Conservation (phyloP, 2,329 filamentous ascomycete genomes). For the Calcarisporium arbuscula region DNA sequence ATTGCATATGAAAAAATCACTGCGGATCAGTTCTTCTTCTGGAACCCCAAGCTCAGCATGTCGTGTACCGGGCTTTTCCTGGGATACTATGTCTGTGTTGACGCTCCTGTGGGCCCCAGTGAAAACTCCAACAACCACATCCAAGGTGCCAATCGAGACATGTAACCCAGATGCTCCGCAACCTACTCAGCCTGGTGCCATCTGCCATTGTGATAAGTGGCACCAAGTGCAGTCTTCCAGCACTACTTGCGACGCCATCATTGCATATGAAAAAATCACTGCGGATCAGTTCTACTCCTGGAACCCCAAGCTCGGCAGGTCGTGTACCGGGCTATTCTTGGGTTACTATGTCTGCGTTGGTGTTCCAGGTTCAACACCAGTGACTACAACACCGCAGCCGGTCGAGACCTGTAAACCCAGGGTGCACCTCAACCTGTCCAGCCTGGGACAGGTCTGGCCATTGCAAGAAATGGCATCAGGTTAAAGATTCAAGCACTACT, state of each 20-base stretch:
- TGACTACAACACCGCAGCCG: not conserved
- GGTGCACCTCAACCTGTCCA: not conserved
- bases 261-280: not conserved
- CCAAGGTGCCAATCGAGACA: not conserved
- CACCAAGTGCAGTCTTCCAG: not conserved
- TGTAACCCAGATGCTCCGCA: not conserved
- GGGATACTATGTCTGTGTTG: too few species aligned
- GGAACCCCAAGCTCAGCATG: not conserved
- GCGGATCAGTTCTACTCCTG: not conserved
- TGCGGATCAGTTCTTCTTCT: not conserved
- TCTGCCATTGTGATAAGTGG: not conserved
- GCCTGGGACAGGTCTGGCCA: not conserved
- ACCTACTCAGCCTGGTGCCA: not conserved
- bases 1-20: not conserved
- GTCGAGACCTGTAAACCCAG: not conserved
- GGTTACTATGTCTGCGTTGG: too few species aligned
- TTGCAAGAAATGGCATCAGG: not conserved
- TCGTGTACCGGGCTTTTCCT: too few species aligned
- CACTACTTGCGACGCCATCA: not conserved
- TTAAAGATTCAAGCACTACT: not conserved
- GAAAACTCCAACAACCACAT: not conserved
- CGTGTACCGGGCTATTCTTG: too few species aligned
- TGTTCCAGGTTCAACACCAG: too few species aligned
- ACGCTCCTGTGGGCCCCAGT: too few species aligned
- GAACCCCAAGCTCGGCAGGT: not conserved